Evolutionary conservation across 1,139 yeast species (phyloP), one percentile per base, ranked within the genome.

Genomic region (Hemisphaericaspora xylofermentans): DNA sequence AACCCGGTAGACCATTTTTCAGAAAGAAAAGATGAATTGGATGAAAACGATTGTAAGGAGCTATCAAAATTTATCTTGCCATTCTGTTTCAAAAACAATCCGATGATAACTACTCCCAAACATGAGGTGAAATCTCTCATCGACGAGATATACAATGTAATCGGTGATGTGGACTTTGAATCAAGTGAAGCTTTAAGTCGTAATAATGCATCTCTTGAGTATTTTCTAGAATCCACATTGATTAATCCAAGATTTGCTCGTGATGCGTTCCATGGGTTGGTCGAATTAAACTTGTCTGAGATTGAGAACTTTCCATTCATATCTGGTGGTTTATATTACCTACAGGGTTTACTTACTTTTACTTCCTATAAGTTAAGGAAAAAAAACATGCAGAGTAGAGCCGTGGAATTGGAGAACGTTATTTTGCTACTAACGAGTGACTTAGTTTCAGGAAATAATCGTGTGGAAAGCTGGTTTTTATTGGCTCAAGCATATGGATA

Each of bases 401-500:
- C 85, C 0, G 86, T 88, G 5, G 98, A 91, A 53, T 64, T 91
- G 26, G 94, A 86, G 43, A 76, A 78, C 33, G 88, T 94, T 1
- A 76, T 87, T 15, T 73, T 75, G 43, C 75, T 84, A 54, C 71
- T 89, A 43, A 75, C 72, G 40, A 68, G 71, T 43, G 98, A 93
- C 57, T 61, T 94, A 22, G 58, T 80, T 2, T 81, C 82, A 56
- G 81, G 84, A 3, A 74, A 85, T 2, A 67, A 75, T 38, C 68
- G 97, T 21, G 74, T 84, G 38, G 98, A 93, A 59, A 80, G 88
- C 13, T 94, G 99, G 99, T 68, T 80, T 37, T 71, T 88, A 1
- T 61, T 93, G 15, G 96, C 95, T 0, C 93, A 84, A 57, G 83
- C 94, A 0, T 89, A 78, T 52, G 84, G 91, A 1, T 82, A 71